Evolutionary conservation across 1,284 basidiomycete genomes (phyloP).

Genomic region (Phylloporus sp.): DNA sequence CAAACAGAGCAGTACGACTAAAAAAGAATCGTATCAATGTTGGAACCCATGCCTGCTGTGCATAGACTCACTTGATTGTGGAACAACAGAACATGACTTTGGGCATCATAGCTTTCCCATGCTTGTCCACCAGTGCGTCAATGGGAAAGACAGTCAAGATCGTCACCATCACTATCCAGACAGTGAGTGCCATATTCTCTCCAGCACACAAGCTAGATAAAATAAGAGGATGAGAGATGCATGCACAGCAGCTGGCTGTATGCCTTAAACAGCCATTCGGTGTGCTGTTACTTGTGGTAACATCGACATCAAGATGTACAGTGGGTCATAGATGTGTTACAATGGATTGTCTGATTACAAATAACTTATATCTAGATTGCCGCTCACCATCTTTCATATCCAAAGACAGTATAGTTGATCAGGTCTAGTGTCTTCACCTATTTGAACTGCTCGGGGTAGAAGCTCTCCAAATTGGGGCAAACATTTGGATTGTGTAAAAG

Average conservation of each 20-base stretch:
- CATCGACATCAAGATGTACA: too few species aligned
- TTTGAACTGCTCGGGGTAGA: slow-evolving; percentile 5
- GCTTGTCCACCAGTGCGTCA: slow-evolving; percentile 3
- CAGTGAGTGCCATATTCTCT: slow-evolving; percentile 9
- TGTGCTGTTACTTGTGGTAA: too few species aligned
- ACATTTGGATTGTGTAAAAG: slow-evolving; percentile 8
- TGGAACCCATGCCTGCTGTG: too few species aligned
- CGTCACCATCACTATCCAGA: slow-evolving; percentile 10
- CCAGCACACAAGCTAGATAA: slow-evolving; percentile 2
- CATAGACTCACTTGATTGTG: slow-evolving; percentile 6
- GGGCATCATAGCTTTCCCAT: slow-evolving; percentile 6
- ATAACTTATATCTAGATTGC: neutral
- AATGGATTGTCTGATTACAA: too few species aligned
- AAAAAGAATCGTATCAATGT: neutral
- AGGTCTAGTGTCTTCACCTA: slow-evolving; percentile 5
- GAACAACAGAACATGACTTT: slow-evolving; percentile 7
- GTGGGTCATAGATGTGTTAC: too few species aligned
- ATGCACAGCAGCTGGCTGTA: too few species aligned
- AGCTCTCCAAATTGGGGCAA: slow-evolving; percentile 5
- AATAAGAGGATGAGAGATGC: neutral
- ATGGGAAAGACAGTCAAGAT: slow-evolving; percentile 8
- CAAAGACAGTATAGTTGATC: slow-evolving; percentile 4
- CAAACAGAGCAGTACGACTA: slow-evolving; percentile 6
- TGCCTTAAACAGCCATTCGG: too few species aligned
- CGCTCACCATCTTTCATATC: slow-evolving; percentile 8